These are phyloP conservation scores for Plantago rigida DNA, from an alignment of 305 asterid genomes.

Conservation along the genomic window DNA sequence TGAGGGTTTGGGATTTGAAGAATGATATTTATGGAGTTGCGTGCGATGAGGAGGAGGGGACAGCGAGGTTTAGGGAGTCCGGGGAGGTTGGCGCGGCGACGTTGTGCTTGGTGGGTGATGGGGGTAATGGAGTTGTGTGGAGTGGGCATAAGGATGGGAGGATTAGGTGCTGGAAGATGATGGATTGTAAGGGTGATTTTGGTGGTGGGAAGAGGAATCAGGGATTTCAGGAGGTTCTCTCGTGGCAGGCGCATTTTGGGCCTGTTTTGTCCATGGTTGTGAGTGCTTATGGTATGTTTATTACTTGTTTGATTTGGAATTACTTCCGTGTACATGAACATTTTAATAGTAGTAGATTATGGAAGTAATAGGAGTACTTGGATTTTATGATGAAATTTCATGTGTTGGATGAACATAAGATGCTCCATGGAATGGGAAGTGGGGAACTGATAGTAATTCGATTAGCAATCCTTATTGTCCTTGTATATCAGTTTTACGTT, in stretches of 20 bases:
- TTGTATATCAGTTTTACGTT: background rate
- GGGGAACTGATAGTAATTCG: conserved; percentile 7
- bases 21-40: conserved; percentile 47
- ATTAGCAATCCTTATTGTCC: background rate
- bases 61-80: conserved; percentile 59
- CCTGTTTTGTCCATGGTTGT: conserved; percentile 77
- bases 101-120: conserved; percentile 67
- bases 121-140: conserved; percentile 69
- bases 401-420: too few relatives aligned
- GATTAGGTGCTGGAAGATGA: conserved; percentile 76
- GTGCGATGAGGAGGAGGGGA: conserved; percentile 50
- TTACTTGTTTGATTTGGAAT: too few relatives aligned
- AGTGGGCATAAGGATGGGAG: conserved; percentile 89
- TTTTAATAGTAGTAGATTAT: background rate
- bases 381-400: too few relatives aligned
- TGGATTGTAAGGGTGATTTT: conserved; percentile 28
- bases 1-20: conserved; percentile 62
- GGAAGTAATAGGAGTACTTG: too few relatives aligned
- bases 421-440: too few relatives aligned
- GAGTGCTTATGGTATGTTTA: conserved; percentile 58
- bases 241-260: conserved; percentile 87
- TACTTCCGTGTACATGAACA: too few relatives aligned
- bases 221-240: conserved; percentile 50
- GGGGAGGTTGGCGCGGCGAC: conserved; percentile 41
- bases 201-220: conserved; percentile 28